Base-by-base conservation (phyloP, 2,329 filamentous ascomycete genomes). In the Colletotrichum spinosum region DNA sequence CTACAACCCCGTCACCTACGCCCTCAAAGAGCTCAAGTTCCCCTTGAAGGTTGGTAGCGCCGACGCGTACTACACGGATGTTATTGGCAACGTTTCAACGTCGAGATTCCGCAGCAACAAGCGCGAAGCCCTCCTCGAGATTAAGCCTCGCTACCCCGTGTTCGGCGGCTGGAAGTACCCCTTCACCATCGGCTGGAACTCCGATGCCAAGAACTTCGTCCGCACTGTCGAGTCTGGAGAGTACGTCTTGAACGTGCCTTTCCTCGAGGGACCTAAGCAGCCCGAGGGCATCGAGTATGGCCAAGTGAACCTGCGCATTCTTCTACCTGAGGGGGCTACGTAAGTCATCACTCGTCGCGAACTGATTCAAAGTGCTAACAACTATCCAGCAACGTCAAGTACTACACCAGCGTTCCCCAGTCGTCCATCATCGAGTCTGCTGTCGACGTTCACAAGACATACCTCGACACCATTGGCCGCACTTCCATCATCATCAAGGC, bases 131-230 rank as follows among this genome's bases (percentile, higher is more conserved):
- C 82, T 91, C 46, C 86, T 99, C 35, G 94, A 97, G 78, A 85
- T 97, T 68, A 96, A 94, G 84, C 96, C 96, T 17, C 89, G 96
- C 56, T 99, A 97, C 78, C 96, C 96, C n/a, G 78, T 99, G 33
- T 99, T 97, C 73, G 96, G 96, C 66, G 94, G 93, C 67, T 99
- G 96, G 96, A 97, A 97, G 79, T 98, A 97, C 80, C 96, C 92
- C 70, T 99, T 98, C 83, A 93, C 92, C 65, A 90, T 98, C 62
- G 96, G 96, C 70, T 99, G 96, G 96, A 97, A 98, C 81, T 90
- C 92, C 56, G 89, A 97, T 70, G 84, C 97, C 35, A 88, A 88
- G 72, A 88, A 87, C 62, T 96, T 92, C 76, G 77, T 99, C 70
- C 90, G 93, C 72, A 83, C 86, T 46, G 80, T 83, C 50, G 85